Conservation (phyloP, 83 land plant species). For the Isoetes engelmannii region DNA sequence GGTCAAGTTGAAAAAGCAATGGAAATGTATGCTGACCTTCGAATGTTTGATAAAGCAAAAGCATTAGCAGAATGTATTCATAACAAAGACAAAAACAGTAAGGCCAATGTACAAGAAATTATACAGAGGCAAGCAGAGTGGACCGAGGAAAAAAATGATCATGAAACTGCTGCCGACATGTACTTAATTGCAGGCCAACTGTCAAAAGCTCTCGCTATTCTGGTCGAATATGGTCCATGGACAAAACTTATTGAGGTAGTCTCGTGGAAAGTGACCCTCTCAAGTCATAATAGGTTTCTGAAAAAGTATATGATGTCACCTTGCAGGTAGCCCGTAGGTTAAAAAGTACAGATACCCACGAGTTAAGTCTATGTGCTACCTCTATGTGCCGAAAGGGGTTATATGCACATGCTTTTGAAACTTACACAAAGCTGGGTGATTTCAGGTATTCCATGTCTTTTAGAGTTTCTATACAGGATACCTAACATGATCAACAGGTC, state of each 20-base stretch:
- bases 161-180: slow-evolving; percentile 42
- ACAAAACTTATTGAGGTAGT: slow-evolving; percentile 39
- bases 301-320: background rate
- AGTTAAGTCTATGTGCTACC: slow-evolving; percentile 28
- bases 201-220: slow-evolving; percentile 29
- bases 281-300: background rate
- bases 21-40: slow-evolving; percentile 44
- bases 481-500: slow-evolving; percentile 20
- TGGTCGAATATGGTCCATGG: slow-evolving; percentile 37
- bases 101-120: slow-evolving; percentile 36
- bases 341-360: slow-evolving; percentile 26
- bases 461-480: background rate
- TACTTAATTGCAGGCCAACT: slow-evolving; percentile 33
- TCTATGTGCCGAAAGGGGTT: slow-evolving; percentile 30
- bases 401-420: slow-evolving; percentile 39
- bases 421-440: slow-evolving; percentile 41
- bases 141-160: slow-evolving; percentile 42
- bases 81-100: slow-evolving; percentile 2
- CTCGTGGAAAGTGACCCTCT: background rate
- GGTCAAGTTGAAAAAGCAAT: slow-evolving; percentile 37
- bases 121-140: slow-evolving; percentile 42
- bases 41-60: slow-evolving; percentile 45
- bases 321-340: slow-evolving; percentile 34
- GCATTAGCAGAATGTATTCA: slow-evolving; percentile 23
- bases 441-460: slow-evolving; percentile 26